Conservation (phyloP, 768 basidiomycete species). For the Phanerochaete carnosa region DNA sequence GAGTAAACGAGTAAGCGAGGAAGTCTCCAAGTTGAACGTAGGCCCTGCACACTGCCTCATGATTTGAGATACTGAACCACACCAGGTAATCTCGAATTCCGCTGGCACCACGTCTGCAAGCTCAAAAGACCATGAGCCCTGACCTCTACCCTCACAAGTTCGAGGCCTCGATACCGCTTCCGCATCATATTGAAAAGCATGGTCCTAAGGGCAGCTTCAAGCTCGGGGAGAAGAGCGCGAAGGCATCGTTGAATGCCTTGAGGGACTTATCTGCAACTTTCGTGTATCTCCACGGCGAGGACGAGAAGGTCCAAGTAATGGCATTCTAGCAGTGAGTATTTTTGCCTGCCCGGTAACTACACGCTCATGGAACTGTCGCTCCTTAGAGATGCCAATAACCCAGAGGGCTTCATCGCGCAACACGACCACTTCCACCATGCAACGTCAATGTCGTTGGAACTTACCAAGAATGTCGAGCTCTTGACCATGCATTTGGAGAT, state of each 20-base stretch:
- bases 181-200: conserved; percentile 69
- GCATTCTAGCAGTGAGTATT: conserved; percentile 76
- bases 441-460: conserved; percentile 89
- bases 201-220: conserved; percentile 68
- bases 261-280: conserved; percentile 91
- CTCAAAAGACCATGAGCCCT: conserved; percentile 82
- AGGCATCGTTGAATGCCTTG: conserved; percentile 57
- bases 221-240: conserved; percentile 65
- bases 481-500: conserved; percentile 81
- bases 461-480: conserved; percentile 94
- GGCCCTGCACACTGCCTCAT: conserved; percentile 28
- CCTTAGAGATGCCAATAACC: conserved; percentile 59
- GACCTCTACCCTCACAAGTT: conserved; percentile 99
- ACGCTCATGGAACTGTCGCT: background rate
- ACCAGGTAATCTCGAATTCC: conserved; percentile 92
- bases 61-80: background rate
- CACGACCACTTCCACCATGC: conserved; percentile 89
- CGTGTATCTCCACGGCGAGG: conserved; percentile 88
- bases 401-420: conserved; percentile 59
- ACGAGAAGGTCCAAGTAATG: conserved; percentile 92
- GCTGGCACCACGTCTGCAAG: conserved; percentile 82
- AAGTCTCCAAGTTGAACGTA: conserved; percentile 89
- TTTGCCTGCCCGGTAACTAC: too few species aligned
- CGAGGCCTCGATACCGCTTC: conserved; percentile 75
- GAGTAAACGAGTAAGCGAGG: conserved; percentile 54